Evolutionary conservation across 345 rosid species (phyloP).

Genomic region (Eucalyptus cloeziana): DNA sequence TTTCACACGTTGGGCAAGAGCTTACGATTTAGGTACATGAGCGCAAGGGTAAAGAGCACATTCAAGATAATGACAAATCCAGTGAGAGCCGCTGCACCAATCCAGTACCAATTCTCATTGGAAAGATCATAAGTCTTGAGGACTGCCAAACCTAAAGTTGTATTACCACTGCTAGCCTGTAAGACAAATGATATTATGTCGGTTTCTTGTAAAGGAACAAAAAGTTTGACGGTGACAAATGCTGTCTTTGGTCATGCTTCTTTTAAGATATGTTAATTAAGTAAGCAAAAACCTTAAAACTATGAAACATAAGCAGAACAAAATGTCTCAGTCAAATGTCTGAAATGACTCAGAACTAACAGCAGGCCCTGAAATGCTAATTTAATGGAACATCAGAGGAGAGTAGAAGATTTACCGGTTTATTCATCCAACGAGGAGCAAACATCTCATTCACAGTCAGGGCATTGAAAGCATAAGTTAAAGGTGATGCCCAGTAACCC

Average conservation of each 20-base stretch:
- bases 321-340: not conserved
- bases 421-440: constrained; percentile 82
- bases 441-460: constrained; percentile 61
- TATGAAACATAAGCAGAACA: not conserved
- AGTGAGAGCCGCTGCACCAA: constrained; percentile 44
- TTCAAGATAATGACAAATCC: constrained; percentile 66
- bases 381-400: not conserved
- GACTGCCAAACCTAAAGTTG: constrained; percentile 46
- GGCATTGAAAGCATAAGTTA: constrained; percentile 62
- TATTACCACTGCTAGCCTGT: constrained; percentile 1
- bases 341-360: not conserved
- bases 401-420: constrained; percentile 11
- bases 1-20: not conserved
- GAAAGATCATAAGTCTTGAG: constrained; percentile 30
- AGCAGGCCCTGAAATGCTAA: not conserved
- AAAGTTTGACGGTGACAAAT: not conserved
- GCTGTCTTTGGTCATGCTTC: not conserved
- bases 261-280: not conserved
- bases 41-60: constrained; percentile 55
- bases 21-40: constrained; percentile 64
- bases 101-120: constrained; percentile 73
- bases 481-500: constrained; percentile 89
- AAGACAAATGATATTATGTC: not conserved
- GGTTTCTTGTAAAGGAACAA: not conserved
- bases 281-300: not conserved